Evolutionary conservation across 257 asterid genomes (phyloP), one percentile per base, ranked within the genome.

Genomic region (Petrea volubilis): DNA sequence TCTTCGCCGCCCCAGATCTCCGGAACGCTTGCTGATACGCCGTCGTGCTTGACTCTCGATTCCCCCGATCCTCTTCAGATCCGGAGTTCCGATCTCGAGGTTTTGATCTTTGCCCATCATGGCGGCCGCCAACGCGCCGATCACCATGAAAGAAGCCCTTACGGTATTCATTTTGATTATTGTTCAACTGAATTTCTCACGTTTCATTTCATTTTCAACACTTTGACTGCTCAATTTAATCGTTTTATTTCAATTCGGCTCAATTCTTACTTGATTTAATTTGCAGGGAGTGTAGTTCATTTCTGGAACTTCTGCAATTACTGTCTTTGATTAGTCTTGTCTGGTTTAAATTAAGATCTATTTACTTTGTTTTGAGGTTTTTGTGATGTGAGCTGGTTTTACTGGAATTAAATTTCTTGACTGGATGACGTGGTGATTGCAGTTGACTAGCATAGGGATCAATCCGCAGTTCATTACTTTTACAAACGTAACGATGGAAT

Each of bases 81-180:
- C 95, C 86, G 77, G 83, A 73, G 72, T 77, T 79, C 79, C 76
- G 88, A 71, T 72, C 80, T 64, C 55, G 81, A 70, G 76, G 80
- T 49, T 75, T 76, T 29, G 87, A 80, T 79, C 49, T 75, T 82
- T 84, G 78, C 82, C 80, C 80, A 72, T 70, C 95, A 94, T 94
- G 99, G 99, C 99, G 86, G 97, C 99, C 74, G 97, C 97, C 50
- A 94, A 85, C 77, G 99, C 99, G 77, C 99, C 99, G 90, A 94
- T 94, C 93, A 89, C 95, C 73, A 94, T 94, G 99, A 91, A 91
- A 68, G 99, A 94, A 77, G 67, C 94, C 67, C 96, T 94, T 34
- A 91, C 99, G 97, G 99, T 94, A 81, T 23, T 29, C 62, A 41
- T 70, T n/a, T 71, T 44, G 55, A 63, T 78, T 38, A 10, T 46